These are phyloP conservation scores for Ogataea methanolica DNA, from an alignment of 805 yeast species.

Conservation along the genomic window DNA sequence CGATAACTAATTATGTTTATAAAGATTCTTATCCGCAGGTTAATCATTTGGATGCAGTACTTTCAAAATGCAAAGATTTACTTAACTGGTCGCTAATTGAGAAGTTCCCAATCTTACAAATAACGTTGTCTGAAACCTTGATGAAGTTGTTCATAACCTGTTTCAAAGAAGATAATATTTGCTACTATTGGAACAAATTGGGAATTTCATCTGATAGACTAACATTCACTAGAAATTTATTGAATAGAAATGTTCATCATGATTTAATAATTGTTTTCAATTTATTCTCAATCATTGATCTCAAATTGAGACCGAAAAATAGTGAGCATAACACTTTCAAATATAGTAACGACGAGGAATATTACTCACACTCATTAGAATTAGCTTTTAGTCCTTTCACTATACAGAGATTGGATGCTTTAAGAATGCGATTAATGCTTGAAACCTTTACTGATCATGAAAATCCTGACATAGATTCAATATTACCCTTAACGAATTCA, in stretches of 20 bases:
- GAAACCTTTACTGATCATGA: conserved; percentile 2
- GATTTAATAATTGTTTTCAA: conserved; percentile 20
- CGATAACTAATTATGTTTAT: conserved; percentile 16
- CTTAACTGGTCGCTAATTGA: conserved; percentile 26
- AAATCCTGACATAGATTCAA: conserved; percentile 4
- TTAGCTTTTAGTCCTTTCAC: conserved; percentile 12
- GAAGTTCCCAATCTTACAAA: conserved; percentile 23
- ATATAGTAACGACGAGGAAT: not conserved
- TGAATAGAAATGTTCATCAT: conserved; percentile 5
- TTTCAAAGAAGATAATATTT: conserved; percentile 10
- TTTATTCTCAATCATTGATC: conserved; percentile 12
- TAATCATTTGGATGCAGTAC: conserved; percentile 13
- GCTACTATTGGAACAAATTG: conserved; percentile 20
- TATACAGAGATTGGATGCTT: conserved; percentile 5
- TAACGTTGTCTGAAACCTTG: conserved; percentile 22
- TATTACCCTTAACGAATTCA: conserved; percentile 9
- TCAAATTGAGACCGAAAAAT: conserved; percentile 1
- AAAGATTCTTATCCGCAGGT: conserved; percentile 14
- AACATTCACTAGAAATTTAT: conserved; percentile 5
- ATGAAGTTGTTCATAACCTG: conserved; percentile 20
- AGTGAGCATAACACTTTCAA: no score
- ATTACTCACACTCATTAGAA: conserved; percentile 1
- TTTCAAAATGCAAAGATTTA: conserved; percentile 21
- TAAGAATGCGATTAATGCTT: conserved; percentile 11
- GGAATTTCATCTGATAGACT: conserved; percentile 12